Base-by-base conservation (phyloP, 179 eudicot genomes). In the Silene vulgaris region DNA sequence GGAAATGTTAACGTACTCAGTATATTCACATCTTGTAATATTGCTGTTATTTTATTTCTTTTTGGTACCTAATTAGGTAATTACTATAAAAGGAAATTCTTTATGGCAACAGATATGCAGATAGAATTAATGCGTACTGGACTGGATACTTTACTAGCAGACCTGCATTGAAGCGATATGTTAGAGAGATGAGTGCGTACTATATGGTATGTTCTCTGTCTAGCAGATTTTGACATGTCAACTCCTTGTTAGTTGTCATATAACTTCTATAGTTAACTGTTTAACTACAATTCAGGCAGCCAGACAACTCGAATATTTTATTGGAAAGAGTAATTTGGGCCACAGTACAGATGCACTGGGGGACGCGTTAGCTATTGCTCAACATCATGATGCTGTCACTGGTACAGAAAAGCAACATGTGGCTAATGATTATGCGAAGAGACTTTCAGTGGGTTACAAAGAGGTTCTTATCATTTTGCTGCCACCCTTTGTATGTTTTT, bases 361-460 rank as follows among this genome's bases (percentile, higher is more conserved):
- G 62, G 90, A 96, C 85, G 99, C 99, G 75, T 84, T 96, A 78
- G 99, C 93, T 56, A 80, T 93, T 80, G 97, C 90, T 76, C 97
- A 96, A 80, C 99, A 96, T 85, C 99, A 96, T 83, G 98, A 96
- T 83, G 99, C 89, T 63, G 92, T 93, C 69, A 89, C 85, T 83
- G 99, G 99, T 73, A 96, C 99, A 16, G 81, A 78, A 74, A 83
- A 87, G 86, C 99, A 96, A 79, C 99, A 96, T 86, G 99, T 96
- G 52, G 97, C 99, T 69, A 8, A 88, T 84, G 99, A 96, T 87
- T 96, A 96, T 85, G 90, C 94, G 48, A 93, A 89, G 78, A 86
- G 99, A 78, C 88, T 96, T 23, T 87, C 88, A 43, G 86, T 96
- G 28, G 99, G 99, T 75, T 90, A 96, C 80, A 82, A 76, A 74